Evolutionary conservation across 2,329 filamentous ascomycete species (phyloP), one percentile per base, ranked within the genome.

Genomic region (Beauveria rudraprayagi): DNA sequence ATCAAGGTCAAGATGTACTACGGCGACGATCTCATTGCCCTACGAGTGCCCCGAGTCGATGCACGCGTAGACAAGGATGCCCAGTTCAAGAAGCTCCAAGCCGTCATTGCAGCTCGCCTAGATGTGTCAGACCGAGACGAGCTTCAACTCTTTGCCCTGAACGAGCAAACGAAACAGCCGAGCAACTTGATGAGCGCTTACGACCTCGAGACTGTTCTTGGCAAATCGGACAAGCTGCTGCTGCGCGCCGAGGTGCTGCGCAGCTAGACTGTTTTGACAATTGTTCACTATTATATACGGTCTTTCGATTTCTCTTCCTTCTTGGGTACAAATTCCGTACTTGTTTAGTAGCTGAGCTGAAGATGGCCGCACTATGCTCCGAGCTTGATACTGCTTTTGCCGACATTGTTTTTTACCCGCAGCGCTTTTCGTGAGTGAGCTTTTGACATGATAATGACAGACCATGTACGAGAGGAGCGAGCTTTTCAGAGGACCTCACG

Each of bases 1-100:
- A 88, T 97, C 78, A 97, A 97, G 75, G 90, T 97, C 72, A 97
- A 97, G 77, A 88, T 97, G 59, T 94, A 90, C 77, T 97, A 91
- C 77, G 90, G 93, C 66, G 89, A 92, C 63, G 93, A 97, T 66
- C 85, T 95, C 61, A 93, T 97, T 66, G 90, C 94, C 50, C 92
- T 99, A 68, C 87, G 92, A 40, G 91, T 97, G 60, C 89, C 93
- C 0, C 83, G 83, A 1, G 56, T 60, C 14, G 56, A 60, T 22
- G 34, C 56, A 8, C 47, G 56, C 24, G 46, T 22, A n/a, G 48
- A 60, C 48, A 61, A 44, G 24, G 89, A 95, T 60, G 91, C 95
- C 68, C 83, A 83, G 59, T 94, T 88, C 73, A 79, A 83, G 58
- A 88, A 91, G 63, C 81, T 99, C 9, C 88, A 88, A 67, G 88